Conservation (phyloP, 2,329 filamentous ascomycete species). For the Hymenoscyphus linearis region DNA sequence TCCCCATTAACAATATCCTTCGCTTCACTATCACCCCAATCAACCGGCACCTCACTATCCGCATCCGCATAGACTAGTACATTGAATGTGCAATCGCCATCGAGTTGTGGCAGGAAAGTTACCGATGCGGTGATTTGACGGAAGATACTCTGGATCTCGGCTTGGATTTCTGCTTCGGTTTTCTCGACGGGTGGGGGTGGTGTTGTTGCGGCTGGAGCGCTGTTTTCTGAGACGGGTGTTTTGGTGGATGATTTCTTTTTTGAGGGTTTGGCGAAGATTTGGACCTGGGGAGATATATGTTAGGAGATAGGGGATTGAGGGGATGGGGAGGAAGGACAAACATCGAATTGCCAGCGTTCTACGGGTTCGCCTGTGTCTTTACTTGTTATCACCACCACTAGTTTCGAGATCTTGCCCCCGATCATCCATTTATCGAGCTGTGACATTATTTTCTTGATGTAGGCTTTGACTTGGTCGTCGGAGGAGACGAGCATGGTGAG, state of each 20-base stretch:
- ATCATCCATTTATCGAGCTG: conserved; percentile 98
- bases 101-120: conserved; percentile 89
- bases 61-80: conserved; percentile 96
- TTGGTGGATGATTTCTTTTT: conserved; percentile 43
- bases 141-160: conserved; percentile 94
- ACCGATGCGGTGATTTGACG: conserved; percentile 97
- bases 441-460: conserved; percentile 99
- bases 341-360: conserved; percentile 97
- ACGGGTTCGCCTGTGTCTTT: conserved; percentile 96
- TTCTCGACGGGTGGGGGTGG: conserved; percentile 56
- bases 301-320: background rate
- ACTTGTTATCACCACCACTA: conserved; percentile 93
- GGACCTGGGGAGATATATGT: conserved; percentile 38
- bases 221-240: conserved; percentile 65
- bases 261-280: conserved; percentile 49
- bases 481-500: conserved; percentile 78
- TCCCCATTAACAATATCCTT: conserved; percentile 93
- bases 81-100: conserved; percentile 96
- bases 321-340: conserved; percentile 35
- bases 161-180: conserved; percentile 88
- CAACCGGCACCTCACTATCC: conserved; percentile 91
- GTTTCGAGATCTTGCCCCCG: conserved; percentile 91
- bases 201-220: conserved; percentile 49
- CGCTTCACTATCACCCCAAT: conserved; percentile 97
- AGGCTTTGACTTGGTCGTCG: conserved; percentile 97